Evolutionary conservation across 257 asterid genomes (phyloP).

Genomic region (Nicotiana paniculata): DNA sequence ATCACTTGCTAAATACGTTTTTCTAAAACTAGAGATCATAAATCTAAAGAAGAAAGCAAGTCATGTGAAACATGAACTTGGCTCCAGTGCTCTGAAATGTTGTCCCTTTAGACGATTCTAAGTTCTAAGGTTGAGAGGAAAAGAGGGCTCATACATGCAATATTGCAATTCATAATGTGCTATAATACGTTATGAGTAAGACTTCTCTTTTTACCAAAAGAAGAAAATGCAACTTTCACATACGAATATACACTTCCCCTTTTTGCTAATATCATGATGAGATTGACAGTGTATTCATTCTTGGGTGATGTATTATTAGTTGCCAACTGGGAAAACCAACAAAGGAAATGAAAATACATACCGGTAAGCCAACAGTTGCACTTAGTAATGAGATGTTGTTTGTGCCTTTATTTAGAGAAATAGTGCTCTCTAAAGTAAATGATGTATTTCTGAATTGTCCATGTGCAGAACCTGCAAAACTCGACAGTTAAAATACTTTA

Average conservation of each 20-base stretch:
- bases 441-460: conserved; percentile 34
- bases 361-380: conserved; percentile 75
- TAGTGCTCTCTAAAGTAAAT: conserved; percentile 31
- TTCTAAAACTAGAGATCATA: neutral
- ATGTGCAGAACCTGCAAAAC: conserved; percentile 48
- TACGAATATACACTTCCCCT: neutral
- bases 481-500: neutral
- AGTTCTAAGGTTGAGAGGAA: neutral
- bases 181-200: neutral
- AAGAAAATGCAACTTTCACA: neutral
- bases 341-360: conserved; percentile 17
- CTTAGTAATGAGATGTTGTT: conserved; percentile 72
- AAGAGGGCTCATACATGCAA: neutral
- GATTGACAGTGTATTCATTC: neutral
- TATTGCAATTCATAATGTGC: neutral
- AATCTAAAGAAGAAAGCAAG: neutral
- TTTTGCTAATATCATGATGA: neutral
- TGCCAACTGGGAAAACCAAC: neutral
- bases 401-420: conserved; percentile 35
- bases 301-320: neutral
- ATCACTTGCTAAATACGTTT: neutral
- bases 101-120: neutral
- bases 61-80: neutral
- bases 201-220: neutral
- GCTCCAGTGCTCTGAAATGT: neutral